Base-by-base conservation (phyloP, 2,329 filamentous ascomycete species). In the Xenoacremonium recifei region DNA sequence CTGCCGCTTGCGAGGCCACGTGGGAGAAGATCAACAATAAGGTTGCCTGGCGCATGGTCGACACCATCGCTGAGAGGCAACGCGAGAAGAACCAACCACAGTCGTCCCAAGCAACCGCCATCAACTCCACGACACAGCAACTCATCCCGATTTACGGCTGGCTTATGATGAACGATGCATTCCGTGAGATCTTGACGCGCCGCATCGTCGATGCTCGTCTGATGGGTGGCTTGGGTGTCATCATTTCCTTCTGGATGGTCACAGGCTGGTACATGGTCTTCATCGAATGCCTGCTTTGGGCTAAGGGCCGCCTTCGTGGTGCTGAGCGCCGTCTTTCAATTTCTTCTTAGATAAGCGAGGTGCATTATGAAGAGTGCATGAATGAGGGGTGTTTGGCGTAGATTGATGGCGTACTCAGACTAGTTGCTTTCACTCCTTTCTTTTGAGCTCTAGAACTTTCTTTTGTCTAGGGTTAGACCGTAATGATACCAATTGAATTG, bases 11-110 rank as follows among this genome's bases (percentile, higher is more conserved):
- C 45, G 72, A 81, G 36, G 82, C 79, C 3, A 87, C 81, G 0
- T 87, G 84, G 84, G 81, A 85, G 44, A 83, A 77, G 64, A 84
- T 87, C 61, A 84, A 85, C 65, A 84, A 84, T 53, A 79, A 77
- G 36, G 83, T 85, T 1, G 84, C 84, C 3, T 80, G 79, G 73
- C 75, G 78, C 43, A 78, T 87, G 65, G 67, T 73, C 3, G 72
- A 77, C 37, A 68, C 66, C n/a, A 75, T 79, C 36, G 67, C 71
- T 13, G 67, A 75, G 34, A 63, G 75, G 17, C 63, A 67, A 35
- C 58, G 51, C 19, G 67, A 68, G 41, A 45, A 51, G 39, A 48
- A 48, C 4, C 42, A 40, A 2, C 45, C 50, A 6, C 20, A 16
- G 21, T 42, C 39, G 27, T 45, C 44, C 4, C 36, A 49, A 17